Base-by-base conservation (phyloP, 768 basidiomycete species). In the Candolleomyces eurysporus region DNA sequence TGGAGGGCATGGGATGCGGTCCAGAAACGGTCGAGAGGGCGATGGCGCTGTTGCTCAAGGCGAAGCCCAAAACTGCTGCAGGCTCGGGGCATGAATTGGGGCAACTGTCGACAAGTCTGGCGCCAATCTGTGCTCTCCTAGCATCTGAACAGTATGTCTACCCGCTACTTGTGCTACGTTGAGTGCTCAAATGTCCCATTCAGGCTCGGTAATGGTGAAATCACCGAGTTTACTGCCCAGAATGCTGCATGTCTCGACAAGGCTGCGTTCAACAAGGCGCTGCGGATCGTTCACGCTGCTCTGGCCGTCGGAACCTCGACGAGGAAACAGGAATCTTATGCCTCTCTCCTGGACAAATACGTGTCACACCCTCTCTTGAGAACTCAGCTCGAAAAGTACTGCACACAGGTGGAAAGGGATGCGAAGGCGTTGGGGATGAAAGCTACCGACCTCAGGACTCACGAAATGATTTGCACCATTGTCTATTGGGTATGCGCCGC, bases 401-500 rank as follows among this genome's bases (percentile, higher is more conserved):
- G 48, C 42, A n/a, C 11, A 6, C 42, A 52, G 36, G 26, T 50
- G 17, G 54, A 56, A 21, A 9, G 16, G 13, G 21, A 49, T n/a
- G 21, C 30, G 17, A 55, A 61, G 42, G 17, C n/a, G 6, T 43
- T 54, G 43, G n/a, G 26, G 17, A 8, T 21, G 26, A 54, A 56
- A 21, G 49, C 46, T 16, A 48, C 11, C 17, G 21, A 21, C 40
- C 45, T 46, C 17, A 46, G 19, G 45, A 52, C 26, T 6, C 39
- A 56, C n/a, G 54, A 56, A 11, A 56, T 17, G 16, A 16, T 42
- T 9, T 56, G 54, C 22, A 42, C 39, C 14, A 48, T 61, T 6
- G 32, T 55, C 21, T 61, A 46, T 26, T 61, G 51, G 53, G 53
- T 55, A 22, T 54, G 53, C 31, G 48, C 48, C 2, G 42, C 60